Conservation (phyloP, 139 green algal species). For the Diplosphaera chodatii region DNA sequence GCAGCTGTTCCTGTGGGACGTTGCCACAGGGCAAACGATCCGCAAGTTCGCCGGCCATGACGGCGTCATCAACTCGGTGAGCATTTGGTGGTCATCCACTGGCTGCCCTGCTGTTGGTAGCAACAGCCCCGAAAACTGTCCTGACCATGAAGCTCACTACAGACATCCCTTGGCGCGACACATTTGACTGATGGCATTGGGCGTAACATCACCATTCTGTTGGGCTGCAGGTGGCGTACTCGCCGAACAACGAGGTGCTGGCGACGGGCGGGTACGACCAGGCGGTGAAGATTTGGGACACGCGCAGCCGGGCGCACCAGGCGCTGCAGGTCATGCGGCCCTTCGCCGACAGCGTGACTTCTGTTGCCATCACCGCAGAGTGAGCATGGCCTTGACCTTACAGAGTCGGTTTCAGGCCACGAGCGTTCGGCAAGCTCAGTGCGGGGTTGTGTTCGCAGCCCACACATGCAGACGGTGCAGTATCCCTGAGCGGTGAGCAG, state of each 20-base stretch:
- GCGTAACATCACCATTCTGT: no score
- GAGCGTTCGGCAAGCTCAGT: no score
- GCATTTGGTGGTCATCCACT: no score
- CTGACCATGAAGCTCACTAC: no score
- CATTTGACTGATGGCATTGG: no score
- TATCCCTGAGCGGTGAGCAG: no score
- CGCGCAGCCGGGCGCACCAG: conserved; percentile 61
- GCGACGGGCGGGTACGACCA: conserved; percentile 85
- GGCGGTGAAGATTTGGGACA: conserved; percentile 87
- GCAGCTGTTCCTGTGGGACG: conserved; percentile 91
- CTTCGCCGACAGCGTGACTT: conserved; percentile 85
- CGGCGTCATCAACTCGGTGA: conserved; percentile 65
- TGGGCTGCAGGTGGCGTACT: conserved; percentile 26
- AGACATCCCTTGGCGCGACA: background rate
- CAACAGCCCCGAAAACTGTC: no score
- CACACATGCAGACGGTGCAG: no score
- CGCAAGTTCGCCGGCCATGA: conserved; percentile 89
- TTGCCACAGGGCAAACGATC: conserved; percentile 70
- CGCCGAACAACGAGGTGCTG: conserved; percentile 59
- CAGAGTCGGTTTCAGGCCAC: no score
- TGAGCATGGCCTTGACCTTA: no score
- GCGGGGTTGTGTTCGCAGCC: no score
- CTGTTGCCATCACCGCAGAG: conserved; percentile 30
- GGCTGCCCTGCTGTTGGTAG: no score
- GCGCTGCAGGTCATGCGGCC: conserved; percentile 75